phyloP scores from a whole-genome alignment of 2,329 filamentous ascomycete species.

The Trichoderma asperellum region DNA sequence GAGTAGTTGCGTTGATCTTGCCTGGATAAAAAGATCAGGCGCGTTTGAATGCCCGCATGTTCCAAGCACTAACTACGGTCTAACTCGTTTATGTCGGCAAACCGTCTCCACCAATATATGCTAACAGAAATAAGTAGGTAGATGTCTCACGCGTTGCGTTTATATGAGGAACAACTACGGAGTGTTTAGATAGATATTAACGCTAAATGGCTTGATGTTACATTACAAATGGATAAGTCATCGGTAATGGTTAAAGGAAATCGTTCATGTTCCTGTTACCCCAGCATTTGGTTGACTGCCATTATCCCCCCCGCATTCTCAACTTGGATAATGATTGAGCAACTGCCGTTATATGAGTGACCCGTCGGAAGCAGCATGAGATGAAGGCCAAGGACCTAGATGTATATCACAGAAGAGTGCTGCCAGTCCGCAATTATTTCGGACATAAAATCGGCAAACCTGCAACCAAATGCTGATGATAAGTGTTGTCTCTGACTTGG shows the following conservation, averaged over 20 bases:
- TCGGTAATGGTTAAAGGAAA: conserved; percentile 4
- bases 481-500: too few relatives aligned
- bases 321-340: neutral
- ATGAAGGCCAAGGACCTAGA: neutral
- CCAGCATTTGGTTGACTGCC: neutral
- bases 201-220: conserved; percentile 6
- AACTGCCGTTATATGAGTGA: neutral
- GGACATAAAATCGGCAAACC: conserved; percentile 3
- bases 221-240: neutral
- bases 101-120: neutral
- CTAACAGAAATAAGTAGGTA: neutral
- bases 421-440: neutral
- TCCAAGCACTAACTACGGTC: neutral
- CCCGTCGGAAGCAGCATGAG: conserved; percentile 17
- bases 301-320: conserved; percentile 2
- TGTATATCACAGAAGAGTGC: neutral
- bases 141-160: neutral
- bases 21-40: neutral
- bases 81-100: conserved; percentile 11
- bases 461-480: neutral
- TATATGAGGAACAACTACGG: conserved; percentile 10
- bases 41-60: neutral
- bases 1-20: neutral
- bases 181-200: neutral
- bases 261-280: neutral